Base-by-base conservation (phyloP, 1,139 yeast genomes). In the Scheffersomyces insectosa region DNA sequence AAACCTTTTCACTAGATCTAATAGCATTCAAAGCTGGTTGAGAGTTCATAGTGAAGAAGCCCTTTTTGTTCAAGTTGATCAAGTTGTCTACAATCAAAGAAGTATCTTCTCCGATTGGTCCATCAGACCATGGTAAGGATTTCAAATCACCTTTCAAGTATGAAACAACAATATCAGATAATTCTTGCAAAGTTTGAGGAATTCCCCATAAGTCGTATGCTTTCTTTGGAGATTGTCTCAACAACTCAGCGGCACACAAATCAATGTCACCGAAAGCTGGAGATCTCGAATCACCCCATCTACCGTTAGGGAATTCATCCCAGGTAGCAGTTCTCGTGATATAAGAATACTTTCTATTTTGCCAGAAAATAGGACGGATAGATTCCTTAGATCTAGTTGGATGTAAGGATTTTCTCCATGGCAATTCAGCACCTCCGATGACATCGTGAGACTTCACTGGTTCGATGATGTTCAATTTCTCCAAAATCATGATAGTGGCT, bases 291-390 rank as follows among this genome's bases (percentile, higher is more conserved):
- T 89, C 96, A 60, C 97, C 97, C 88, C 95, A 89, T 68, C 97
- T 78, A 51, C 97, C 97, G 66, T 89, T 89, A 40, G 97, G 97
- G 62, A 88, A 89, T 63, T 89, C 97, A 68, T 89, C 95, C 96
- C 96, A 89, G 45, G 88, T 87, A 31, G 95, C 83, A 14, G 98
- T 93, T 65, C 99, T 80, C 36, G 90, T 80, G 49, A 90, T 83
- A 63, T 91, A 93, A 15, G 96, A 85, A 65, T 87, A 88, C 61
- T 91, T 91, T 70, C 97, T 82, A 65, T 90, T 87, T 63, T 88
- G 88, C 99, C 98, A 93, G 65, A 91, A 91, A 52, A 93, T 91
- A 13, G 99, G 99, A 57, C 97, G 82, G 41, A 91, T 90, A 16
- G 86, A 72, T 64, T 91, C 97, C 51, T 85, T 83, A 45, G 80